Evolutionary conservation across 805 yeast species (phyloP), one percentile per base, ranked within the genome.

Genomic region (Clavispora fructus): DNA sequence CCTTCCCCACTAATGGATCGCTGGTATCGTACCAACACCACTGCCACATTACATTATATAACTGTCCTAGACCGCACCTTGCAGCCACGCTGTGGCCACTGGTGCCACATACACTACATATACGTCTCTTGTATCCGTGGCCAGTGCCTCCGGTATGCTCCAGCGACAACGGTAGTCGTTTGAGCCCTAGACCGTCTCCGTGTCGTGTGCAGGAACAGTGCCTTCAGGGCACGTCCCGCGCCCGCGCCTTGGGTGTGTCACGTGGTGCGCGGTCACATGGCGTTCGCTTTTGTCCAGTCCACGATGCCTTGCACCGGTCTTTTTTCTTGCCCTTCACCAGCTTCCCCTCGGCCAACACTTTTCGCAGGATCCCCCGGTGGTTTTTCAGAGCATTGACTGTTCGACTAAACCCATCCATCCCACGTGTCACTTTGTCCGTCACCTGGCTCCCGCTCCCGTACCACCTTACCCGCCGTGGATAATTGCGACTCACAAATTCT

Each of bases 401-500:
- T 37, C 39, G 39, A 13, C 10, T 13, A n/a, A 33, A n/a, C 16
- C 25, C 16, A 12, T 16, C 23, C 5, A 6, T 12, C 37, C 25
- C 37, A 16, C 37, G 37, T 9, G 37, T 17, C 4, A 11, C 19
- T 32, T 8, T 10, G 4, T 32, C 32, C 12, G 32, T 30, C 12
- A 6, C 32, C 9, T 13, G 32, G 32, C 14, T 30, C 14, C 13
- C 35, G 10, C 35, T 14, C 17, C 17, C 12, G 10, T 13, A 10
- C 35, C 17, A 7, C 10, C 17, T 19, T 4, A 2, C 37, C 13
- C 25, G 11, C 25, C 12, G 13, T 17, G 25, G 9, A 8, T 16
- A 32, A n/a, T 35, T 40, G 45, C 41, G 39, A 19, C 35, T 39
- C 44, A 38, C 49, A 17, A 32, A 39, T 26, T 43, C 47, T 32